phyloP scores from a whole-genome alignment of 78 protist genomes.

The Speleostelium caveatum region DNA sequence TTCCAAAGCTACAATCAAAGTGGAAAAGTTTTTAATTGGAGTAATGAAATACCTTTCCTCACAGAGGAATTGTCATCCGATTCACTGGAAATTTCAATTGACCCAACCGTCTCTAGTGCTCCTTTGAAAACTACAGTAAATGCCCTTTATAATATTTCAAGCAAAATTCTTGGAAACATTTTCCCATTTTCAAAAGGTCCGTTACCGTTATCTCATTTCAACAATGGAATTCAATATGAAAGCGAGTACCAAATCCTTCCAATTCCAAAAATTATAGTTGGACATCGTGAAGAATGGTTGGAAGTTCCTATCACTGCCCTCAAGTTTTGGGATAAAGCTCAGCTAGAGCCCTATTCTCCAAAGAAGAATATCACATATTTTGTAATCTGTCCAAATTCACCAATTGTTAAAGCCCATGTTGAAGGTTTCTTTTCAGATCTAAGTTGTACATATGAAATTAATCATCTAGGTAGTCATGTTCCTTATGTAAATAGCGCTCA shows the following conservation, averaged over 20 bases:
- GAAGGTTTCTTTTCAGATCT: slow-evolving; percentile 59
- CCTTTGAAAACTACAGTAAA: slow-evolving; percentile 18
- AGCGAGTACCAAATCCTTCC: slow-evolving; percentile 41
- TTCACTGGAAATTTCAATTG: slow-evolving; percentile 23
- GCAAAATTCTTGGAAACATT: slow-evolving; percentile 6
- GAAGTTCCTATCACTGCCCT: slow-evolving; percentile 39
- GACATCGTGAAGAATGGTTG: slow-evolving; percentile 66
- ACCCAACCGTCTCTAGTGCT: slow-evolving; percentile 21
- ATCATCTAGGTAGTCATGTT: slow-evolving; percentile 71
- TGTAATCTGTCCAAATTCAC: slow-evolving; percentile 60
- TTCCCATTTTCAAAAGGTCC: slow-evolving; percentile 2
- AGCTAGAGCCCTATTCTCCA: slow-evolving; percentile 74
- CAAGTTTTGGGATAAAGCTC: slow-evolving; percentile 71
- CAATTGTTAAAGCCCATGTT: neutral
- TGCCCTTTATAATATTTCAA: neutral
- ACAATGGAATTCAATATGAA: neutral
- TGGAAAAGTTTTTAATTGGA: slow-evolving; percentile 19
- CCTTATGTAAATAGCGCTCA: slow-evolving; percentile 3
- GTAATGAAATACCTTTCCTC: neutral
- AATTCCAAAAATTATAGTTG: slow-evolving; percentile 48
- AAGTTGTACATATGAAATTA: slow-evolving; percentile 40
- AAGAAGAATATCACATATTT: slow-evolving; percentile 74
- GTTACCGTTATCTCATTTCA: slow-evolving; percentile 7
- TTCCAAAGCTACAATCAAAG: neutral
- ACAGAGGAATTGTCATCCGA: slow-evolving; percentile 60